Base-by-base conservation (phyloP, 305 asterid species). In the Solanum hybrid region DNA sequence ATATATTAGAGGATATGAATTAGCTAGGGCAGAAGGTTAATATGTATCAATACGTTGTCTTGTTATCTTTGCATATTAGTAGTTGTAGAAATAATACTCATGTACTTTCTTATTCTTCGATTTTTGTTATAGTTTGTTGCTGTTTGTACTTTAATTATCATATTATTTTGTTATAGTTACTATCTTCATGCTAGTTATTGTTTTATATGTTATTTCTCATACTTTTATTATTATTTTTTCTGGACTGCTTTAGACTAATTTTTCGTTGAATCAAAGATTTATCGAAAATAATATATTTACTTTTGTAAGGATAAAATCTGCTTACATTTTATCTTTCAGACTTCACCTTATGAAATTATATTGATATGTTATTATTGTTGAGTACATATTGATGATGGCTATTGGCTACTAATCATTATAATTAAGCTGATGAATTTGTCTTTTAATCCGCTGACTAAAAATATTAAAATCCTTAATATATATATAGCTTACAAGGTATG, bases 281-380 rank as follows among this genome's bases (percentile, higher is more conserved):
- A 46, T 14, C 20, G 0, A 2, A 46, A 46, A 5, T 14, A 14
- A 0, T 5, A 0, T 46, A 14, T 46, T 5, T 46, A 46, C 0
- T 51, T 51, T 51, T 42, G 1, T 14, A 51, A 16, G 8, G 0
- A 16, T 14, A 46, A 46, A 46, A 0, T 51, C 0, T 51, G 6
- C 64, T 14, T 51, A 51, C 22, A 5, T 0, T 51, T 14, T 5
- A 14, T 2, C 6, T 0, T 0, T 5, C 3, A 2, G 0, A 46
- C 20, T 46, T 14, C 8, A 46, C 8, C 1, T 51, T 14, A 14
- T 14, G 1, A 14, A 0, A 51, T 51, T 51, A 51, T 51, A 51
- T 0, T 5, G 64, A 0, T 0, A 5, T 14, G 22, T 51, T 0
- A 14, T 14, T 16, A 51, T 14, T 16, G 22, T 51, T 51, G 64